Evolutionary conservation across 2,329 filamentous ascomycete genomes (phyloP), one percentile per base, ranked within the genome.

Genomic region (Monilinia aucupariae): DNA sequence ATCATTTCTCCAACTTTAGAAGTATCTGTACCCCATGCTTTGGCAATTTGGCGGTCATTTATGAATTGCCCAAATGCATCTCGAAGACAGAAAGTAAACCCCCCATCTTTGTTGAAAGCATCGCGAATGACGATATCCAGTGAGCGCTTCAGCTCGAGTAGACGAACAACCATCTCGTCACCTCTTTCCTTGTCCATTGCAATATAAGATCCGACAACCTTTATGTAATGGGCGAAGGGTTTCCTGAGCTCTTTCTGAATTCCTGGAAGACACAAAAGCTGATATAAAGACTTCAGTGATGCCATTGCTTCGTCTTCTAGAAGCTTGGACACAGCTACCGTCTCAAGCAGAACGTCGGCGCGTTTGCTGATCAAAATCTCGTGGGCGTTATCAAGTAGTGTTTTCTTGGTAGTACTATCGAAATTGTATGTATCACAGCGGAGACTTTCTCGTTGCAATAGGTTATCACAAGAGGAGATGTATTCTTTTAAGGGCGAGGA

Each of bases 1-100:
- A 97, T 96, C 92, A 97, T 96, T 78, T 99, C 94, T 56, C 93
- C 94, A 17, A 96, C 91, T 79, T 96, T 97, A 22, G 92, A 91
- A 62, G 92, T 96, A 62, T 92, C 88, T 0, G 90, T 91, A 59
- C 86, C 85, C 84, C 89, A 93, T 5, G 85, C 80, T 9, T 84
- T 82, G 1, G 84, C 86, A 72, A 87, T 89, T 72, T 88, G 88
- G 4, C 81, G 84, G 74, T 94, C 90, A 75, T 99, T 99, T 81
- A 99, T 96, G 70, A 97, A 97, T 0, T 80, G 82, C 60, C 90
- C 87, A 72, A 99, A 97, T 0, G 91, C 84, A 71, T 97, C 91
- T 62, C 94, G 85, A 68, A 99, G 81, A 13, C 83, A 85, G 74
- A 92, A 89, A 0, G 86, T 83, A 55, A 97, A 86, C 27, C 85